These are phyloP conservation scores for Metschnikowia kofuensis DNA, from an alignment of 805 yeast species.

Conservation along the genomic window DNA sequence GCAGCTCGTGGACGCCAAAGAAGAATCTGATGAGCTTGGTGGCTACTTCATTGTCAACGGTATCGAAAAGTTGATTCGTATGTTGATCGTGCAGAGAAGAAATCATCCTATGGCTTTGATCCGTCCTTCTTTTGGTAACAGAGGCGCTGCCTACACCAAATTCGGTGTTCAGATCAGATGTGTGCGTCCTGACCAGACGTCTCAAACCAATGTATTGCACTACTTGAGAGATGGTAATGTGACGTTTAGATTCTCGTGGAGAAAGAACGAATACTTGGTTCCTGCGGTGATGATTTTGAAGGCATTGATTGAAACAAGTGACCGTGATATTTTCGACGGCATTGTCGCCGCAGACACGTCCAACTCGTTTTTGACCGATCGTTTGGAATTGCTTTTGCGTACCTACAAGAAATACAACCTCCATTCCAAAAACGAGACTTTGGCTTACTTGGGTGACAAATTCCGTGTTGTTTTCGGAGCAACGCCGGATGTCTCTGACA, in stretches of 20 bases:
- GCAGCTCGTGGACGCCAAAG: conserved; percentile 72
- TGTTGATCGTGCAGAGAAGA: conserved; percentile 96
- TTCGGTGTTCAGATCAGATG: conserved; percentile 93
- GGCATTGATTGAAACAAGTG: conserved; percentile 87
- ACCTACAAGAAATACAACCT: conserved; percentile 80
- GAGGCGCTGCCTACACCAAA: conserved; percentile 87
- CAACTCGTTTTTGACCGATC: conserved; percentile 95
- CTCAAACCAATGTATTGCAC: conserved; percentile 96
- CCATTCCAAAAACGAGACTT: conserved; percentile 79
- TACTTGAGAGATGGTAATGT: conserved; percentile 94
- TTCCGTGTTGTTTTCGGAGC: conserved; percentile 92
- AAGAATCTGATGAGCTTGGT: conserved; percentile 94
- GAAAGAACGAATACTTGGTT: conserved; percentile 89
- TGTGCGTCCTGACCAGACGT: conserved; percentile 95
- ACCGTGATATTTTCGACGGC: conserved; percentile 94
- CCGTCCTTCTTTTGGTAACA: conserved; percentile 89
- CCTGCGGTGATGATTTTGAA: conserved; percentile 92
- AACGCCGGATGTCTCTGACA: conserved; percentile 81
- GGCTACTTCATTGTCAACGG: conserved; percentile 97
- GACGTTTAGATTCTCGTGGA: conserved; percentile 95
- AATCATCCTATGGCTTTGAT: conserved; percentile 98
- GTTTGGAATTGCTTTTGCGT: conserved; percentile 88
- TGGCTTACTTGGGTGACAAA: conserved; percentile 92
- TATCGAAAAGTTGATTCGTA: conserved; percentile 92
- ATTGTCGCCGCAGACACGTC: conserved; percentile 84